Base-by-base conservation (phyloP, 1,284 basidiomycete species). In the Apiotrichum akiyoshidainum region DNA sequence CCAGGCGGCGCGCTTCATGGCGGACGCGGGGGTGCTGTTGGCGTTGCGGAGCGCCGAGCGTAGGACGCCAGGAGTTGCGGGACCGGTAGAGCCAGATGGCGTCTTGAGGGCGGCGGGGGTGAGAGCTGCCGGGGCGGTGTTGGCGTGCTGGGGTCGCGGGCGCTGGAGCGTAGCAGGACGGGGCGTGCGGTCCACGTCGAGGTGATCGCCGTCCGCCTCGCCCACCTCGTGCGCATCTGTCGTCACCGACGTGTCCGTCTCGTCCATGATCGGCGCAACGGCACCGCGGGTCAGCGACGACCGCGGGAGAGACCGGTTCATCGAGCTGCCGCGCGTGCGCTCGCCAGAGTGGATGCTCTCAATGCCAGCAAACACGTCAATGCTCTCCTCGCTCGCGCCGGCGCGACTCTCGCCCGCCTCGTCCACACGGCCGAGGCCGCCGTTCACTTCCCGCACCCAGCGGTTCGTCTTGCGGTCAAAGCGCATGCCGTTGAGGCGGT, bases 301-400 rank as follows among this genome's bases (percentile, higher is more conserved):
- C 37, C 35, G 55, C 39, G 14, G 49, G 39, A 10, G n/a, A 34
- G 12, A 41, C 40, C 8, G 40, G 50, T 22, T 33, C 34, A 16
- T 14, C 19, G 46, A 34, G 39, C 52, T 45, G 22, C 45, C 50
- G 19, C 48, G 48, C 11, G 48, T 39, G 19, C 51, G 51, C 14
- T 52, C 51, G 10, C 22, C 39, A n/a, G 55, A 60, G 26, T 63
- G 68, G 37, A 91, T 73, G 66, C 89, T 91, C 70, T 93, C 91
- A 58, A 94, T 87, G 65, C 92, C 90, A 48, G 84, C 84, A 76
- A 93, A 93, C 19, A 88, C 87, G 78, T 92, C 91, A 63, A 88
- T 89, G 67, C 87, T 91, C 57, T 83, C 83, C 61, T 74, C 80
- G 55, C 72, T 80, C 66, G 81, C 71, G 68, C 73, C 71, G 35